Conservation (phyloP, 1,139 yeast genomes). For the Yamadazyma jaroonii region DNA sequence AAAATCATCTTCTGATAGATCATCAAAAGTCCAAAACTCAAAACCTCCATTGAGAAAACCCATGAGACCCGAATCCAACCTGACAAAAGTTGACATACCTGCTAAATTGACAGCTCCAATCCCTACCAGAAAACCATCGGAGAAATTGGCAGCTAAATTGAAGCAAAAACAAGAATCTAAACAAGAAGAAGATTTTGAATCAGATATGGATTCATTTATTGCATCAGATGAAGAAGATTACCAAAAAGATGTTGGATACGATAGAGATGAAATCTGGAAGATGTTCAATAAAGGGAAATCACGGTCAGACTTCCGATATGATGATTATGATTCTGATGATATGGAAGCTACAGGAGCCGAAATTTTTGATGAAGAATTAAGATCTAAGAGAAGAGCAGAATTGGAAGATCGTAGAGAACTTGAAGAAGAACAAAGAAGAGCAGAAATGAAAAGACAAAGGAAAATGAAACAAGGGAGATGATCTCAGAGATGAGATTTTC, state of each 20-base stretch:
- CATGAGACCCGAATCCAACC: background rate
- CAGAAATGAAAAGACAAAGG: constrained; percentile 28
- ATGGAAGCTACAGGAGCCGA: constrained; percentile 97
- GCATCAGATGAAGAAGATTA: constrained; percentile 57
- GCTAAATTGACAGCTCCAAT: constrained; percentile 19
- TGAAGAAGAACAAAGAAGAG: constrained; percentile 50
- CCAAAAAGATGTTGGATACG: constrained; percentile 45
- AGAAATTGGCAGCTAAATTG: constrained; percentile 17
- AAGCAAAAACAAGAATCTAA: constrained; percentile 19
- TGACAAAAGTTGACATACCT: constrained; percentile 6
- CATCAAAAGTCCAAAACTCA: background rate
- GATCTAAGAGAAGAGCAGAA: constrained; percentile 58
- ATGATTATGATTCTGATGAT: constrained; percentile 63
- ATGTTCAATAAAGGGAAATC: constrained; percentile 69
- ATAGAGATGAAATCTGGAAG: constrained; percentile 86
- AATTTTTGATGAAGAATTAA: constrained; percentile 73
- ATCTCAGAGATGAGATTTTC: background rate
- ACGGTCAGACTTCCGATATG: constrained; percentile 43
- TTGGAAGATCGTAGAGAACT: constrained; percentile 65
- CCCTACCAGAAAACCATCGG: constrained; percentile 22
- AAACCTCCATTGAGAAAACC: background rate
- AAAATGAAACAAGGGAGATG: constrained; percentile 7
- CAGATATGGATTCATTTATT: constrained; percentile 48
- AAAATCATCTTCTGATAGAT: background rate
- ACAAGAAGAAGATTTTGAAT: constrained; percentile 22